A percentile compares a stretch with the other conserved stretches of the same genome.
Conservation (phyloP, 2,329 filamentous ascomycete species). For the Emmonsia crescens region DNA sequence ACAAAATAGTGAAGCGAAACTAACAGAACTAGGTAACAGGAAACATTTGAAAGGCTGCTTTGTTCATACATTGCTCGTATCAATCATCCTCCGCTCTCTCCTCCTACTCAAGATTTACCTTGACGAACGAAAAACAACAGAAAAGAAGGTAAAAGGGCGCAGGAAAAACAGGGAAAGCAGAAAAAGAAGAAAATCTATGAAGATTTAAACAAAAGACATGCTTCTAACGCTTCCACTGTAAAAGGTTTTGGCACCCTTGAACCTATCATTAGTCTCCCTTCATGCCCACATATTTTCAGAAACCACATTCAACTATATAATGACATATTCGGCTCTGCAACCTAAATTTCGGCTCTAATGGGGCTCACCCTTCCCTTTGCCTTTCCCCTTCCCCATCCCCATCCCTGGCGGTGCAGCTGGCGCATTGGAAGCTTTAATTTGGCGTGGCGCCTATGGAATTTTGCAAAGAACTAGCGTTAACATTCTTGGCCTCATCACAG, state of each 20-base stretch:
- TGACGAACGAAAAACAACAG: neutral
- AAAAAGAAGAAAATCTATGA: neutral
- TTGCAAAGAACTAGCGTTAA: neutral
- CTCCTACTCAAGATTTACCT: neutral
- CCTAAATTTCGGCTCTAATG: neutral
- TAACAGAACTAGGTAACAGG: neutral
- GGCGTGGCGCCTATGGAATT: neutral
- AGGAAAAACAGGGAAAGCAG: neutral
- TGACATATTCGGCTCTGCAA: neutral
- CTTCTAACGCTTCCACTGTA: neutral
- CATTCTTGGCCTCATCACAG: neutral
- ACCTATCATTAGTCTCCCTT: neutral
- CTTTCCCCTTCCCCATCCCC: slow-evolving; percentile 4
- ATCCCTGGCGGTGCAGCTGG: neutral
- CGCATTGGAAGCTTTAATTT: neutral
- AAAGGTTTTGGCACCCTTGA: neutral
- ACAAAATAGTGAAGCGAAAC: neutral
- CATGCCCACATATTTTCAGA: neutral
- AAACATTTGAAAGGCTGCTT: neutral
- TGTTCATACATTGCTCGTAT: neutral
- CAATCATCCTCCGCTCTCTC: neutral
- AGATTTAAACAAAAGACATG: neutral
- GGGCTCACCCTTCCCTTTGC: neutral
- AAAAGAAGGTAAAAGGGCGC: neutral
- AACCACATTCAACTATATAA: neutral